Base-by-base conservation (phyloP, 345 rosid genomes). In the Acer campestre region DNA sequence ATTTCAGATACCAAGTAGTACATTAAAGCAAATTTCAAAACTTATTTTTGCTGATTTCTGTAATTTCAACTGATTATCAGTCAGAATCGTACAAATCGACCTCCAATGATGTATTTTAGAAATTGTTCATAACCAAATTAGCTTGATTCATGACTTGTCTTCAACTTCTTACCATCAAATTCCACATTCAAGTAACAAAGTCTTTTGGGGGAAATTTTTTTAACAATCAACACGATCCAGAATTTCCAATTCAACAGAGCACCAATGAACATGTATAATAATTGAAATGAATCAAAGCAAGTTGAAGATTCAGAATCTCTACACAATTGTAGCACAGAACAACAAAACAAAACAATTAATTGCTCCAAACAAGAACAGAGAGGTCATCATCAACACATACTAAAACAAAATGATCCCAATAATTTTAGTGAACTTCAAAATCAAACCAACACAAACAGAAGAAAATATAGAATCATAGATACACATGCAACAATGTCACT, bases 361-460 rank as follows among this genome's bases (percentile, higher is more conserved):
- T 46, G 3, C 40, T 61, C 67, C 25, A 64, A 27, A 62, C 31
- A 63, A 13, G 11, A 72, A 73, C 51, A 20, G 55, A 59, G 66
- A 20, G 22, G 20, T 22, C 46, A 59, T 46, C 40, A 73, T 46
- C 40, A 73, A 51, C 75, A 46, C 68, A 22, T 75, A 76, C 3
- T 27, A 9, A 11, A 14, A 1, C n/a, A 38, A 59, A 58, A 46
- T 46, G 13, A 20, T 8, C 11, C n/a, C 67, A 38, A 73, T 42
- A 38, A 73, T n/a, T 42, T 14, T 73, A 3, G 67, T 61, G 7
- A 23, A 73, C 42, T 67, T 44, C 69, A 65, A 23, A 13, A 61
- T 10, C 38, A 66, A 35, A 58, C 38, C 22, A 69, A 64, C 73
- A 63, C 7, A 5, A 48, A 76, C 42, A 9, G 64, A 59, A 48